phyloP scores from a whole-genome alignment of 2,329 filamentous ascomycete genomes.

The Neoscytalidium dimidiatum region DNA sequence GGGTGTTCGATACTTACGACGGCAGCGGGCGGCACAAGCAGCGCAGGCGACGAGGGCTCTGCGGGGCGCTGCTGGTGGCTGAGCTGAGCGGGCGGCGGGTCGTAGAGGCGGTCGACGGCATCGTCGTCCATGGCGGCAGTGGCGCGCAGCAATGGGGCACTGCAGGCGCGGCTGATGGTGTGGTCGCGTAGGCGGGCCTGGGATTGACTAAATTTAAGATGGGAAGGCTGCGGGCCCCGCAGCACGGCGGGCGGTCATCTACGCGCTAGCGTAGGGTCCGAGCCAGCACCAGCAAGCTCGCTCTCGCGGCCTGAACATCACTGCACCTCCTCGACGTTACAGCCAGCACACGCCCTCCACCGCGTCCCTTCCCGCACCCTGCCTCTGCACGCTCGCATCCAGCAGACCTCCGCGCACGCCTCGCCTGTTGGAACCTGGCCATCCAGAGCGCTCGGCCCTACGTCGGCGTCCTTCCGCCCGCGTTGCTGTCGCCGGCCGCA shows the following conservation, averaged over 20 bases:
- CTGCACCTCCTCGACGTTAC: conserved; percentile 19
- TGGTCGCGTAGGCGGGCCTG: neutral
- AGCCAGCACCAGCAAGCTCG: too few species aligned
- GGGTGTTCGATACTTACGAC: conserved; percentile 68
- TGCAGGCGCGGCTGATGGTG: conserved; percentile 13
- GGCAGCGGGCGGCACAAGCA: conserved; percentile 52
- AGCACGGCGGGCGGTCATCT: conserved; percentile 2
- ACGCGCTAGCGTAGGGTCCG: conserved; percentile 10
- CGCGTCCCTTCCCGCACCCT: conserved; percentile 9
- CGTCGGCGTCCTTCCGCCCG: conserved; percentile 12
- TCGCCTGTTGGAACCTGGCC: conserved; percentile 8
- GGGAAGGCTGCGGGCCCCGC: conserved; percentile 6
- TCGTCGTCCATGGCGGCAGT: conserved; percentile 10
- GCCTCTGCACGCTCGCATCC: neutral
- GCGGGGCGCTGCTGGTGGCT: neutral
- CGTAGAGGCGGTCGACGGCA: conserved; percentile 13
- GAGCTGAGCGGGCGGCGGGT: neutral
- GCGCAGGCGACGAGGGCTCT: conserved; percentile 41
- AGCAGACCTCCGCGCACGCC: conserved; percentile 1
- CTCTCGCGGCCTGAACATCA: conserved; percentile 14
- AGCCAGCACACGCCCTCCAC: conserved; percentile 17
- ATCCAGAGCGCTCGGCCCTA: conserved; percentile 7
- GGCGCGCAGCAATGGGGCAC: neutral
- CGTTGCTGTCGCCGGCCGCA: conserved; percentile 7
- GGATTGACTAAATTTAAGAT: conserved; percentile 11